phyloP scores from a whole-genome alignment of 768 basidiomycete species.

The Chalciporus chontae region DNA sequence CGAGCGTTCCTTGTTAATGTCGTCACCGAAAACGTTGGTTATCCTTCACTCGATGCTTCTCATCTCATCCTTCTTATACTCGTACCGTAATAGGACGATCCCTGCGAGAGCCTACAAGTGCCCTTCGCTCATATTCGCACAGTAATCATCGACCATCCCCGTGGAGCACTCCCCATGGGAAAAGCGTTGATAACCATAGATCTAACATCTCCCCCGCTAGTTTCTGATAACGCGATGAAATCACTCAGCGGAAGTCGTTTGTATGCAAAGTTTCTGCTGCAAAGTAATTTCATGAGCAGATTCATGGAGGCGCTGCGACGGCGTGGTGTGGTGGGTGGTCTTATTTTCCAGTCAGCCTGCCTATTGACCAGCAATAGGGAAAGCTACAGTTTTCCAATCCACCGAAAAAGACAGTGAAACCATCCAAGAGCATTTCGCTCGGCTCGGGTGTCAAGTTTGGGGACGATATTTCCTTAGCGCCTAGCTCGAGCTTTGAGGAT shows the following conservation, averaged over 20 bases:
- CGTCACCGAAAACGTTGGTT: conserved; percentile 21
- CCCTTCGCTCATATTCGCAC: conserved; percentile 35
- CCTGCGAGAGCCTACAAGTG: conserved; percentile 50
- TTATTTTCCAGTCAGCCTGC: background rate
- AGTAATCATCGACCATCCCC: conserved; percentile 25
- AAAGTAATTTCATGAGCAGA: conserved; percentile 28
- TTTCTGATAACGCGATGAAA: conserved; percentile 31
- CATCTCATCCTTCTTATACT: background rate
- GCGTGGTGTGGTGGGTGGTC: conserved; percentile 44
- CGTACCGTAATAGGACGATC: conserved; percentile 37
- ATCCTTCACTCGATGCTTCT: background rate
- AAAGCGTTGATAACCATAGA: conserved; percentile 28
- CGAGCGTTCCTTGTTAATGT: conserved; percentile 51
- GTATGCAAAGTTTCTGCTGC: conserved; percentile 39
- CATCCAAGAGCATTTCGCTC: conserved; percentile 22
- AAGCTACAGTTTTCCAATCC: conserved; percentile 29
- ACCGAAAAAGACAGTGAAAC: conserved; percentile 10
- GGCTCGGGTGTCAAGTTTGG: conserved; percentile 25
- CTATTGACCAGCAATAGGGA: conserved; percentile 20
- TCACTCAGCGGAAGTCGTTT: conserved; percentile 16
- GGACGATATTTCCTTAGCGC: conserved; percentile 19
- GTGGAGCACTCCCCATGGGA: conserved; percentile 14
- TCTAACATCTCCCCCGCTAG: conserved; percentile 36
- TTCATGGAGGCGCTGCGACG: conserved; percentile 41
- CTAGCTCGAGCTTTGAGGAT: conserved; percentile 29